Evolutionary conservation across 2,329 filamentous ascomycete species (phyloP), one percentile per base, ranked within the genome.

Genomic region (Chalaropsis ovoidea): DNA sequence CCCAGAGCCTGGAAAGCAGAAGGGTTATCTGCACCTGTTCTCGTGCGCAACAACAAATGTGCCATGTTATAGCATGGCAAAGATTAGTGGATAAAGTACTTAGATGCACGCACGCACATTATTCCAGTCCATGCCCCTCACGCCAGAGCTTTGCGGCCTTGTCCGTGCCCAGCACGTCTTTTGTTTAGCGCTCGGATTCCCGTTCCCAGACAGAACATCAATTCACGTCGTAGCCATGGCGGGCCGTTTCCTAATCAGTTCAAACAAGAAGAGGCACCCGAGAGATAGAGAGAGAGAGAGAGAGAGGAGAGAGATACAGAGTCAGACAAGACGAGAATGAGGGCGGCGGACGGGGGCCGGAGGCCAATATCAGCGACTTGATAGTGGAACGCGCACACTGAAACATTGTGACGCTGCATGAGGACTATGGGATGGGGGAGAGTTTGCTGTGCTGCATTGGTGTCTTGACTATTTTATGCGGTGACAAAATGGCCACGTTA

Each of bases 101-200:
- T 6, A 31, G 31, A 31, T 31, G 31, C 6, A 31, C 31, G n/a
- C n/a, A 31, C 6, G 2, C 31, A 31, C 6, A 31, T 31, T 52
- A 27, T 24, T 52, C 3, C 13, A 10, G 47, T 52, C 47, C 3
- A 52, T 52, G 47, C 47, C 22, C 54, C 54, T 31, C 27, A 35
- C 13, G 17, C 19, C 54, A 58, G 54, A 58, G 54, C 54, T 58
- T 39, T 39, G 54, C 54, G 54, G 54, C 54, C 54, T 58, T n/a
- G 7, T 58, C 54, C 27, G 54, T 58, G 54, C 54, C 2, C 54
- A 58, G 2, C 27, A n/a, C 17, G 6, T 19, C 54, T 58, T 39
- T 58, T 58, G 54, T 58, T 58, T 58, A 22, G 54, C 27, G 54
- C 54, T 58, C 54, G 3, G 54, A 58, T 58, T 39, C 31, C 54